Evolutionary conservation across 148 eudicot species (phyloP).

Genomic region (Dianthus caryophyllus): DNA sequence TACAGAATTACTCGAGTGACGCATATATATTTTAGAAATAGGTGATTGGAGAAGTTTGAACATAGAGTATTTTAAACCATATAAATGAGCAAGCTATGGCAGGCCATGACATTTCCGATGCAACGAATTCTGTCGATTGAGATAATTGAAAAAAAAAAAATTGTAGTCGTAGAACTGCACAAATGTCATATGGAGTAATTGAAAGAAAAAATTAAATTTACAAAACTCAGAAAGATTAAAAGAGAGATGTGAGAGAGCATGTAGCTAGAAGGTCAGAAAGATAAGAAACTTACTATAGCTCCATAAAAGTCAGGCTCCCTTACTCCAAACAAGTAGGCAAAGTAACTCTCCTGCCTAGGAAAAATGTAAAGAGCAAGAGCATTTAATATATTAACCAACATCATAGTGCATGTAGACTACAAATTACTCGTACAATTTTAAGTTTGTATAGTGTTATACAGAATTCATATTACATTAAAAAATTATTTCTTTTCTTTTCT

Average conservation of each 20-base stretch:
- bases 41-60: no score
- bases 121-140: not conserved
- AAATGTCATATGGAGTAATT: not conserved
- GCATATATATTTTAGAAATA: no score
- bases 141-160: not conserved
- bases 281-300: constrained; percentile 69
- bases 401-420: not conserved
- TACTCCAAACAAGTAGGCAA: constrained; percentile 96
- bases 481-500: not conserved
- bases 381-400: constrained; percentile 5
- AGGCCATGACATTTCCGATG: not conserved
- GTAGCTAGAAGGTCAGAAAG: not conserved
- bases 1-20: no score
- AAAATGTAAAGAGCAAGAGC: constrained; percentile 19
- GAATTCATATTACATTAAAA: not conserved
- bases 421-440: not conserved
- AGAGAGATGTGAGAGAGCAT: not conserved
- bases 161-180: not conserved
- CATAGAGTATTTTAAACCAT: no score
- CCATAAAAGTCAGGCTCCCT: constrained; percentile 91
- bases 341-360: constrained; percentile 92
- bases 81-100: no score
- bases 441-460: not conserved
- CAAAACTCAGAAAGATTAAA: not conserved
- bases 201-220: not conserved